Evolutionary conservation across 2,329 filamentous ascomycete species (phyloP).

Genomic region (Onygena corvina): DNA sequence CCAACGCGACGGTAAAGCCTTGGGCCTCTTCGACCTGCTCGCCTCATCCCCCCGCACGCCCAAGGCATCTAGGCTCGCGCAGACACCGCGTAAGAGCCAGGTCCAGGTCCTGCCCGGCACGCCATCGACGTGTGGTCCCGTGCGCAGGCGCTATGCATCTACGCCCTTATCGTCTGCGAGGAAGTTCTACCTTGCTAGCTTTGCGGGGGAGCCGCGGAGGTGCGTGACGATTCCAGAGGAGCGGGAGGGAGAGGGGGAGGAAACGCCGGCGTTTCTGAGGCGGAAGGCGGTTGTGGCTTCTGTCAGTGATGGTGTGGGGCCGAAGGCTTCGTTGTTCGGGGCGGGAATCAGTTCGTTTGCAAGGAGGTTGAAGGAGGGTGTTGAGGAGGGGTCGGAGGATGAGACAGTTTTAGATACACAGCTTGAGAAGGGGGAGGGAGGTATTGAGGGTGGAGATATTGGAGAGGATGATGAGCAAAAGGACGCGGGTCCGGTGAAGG

Average conservation of each 20-base stretch:
- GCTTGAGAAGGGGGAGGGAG: conserved; percentile 29
- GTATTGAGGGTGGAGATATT: background rate
- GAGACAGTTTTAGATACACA: conserved; percentile 24
- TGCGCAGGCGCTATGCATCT: conserved; percentile 15
- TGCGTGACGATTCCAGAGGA: conserved; percentile 31
- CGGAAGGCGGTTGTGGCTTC: conserved; percentile 26
- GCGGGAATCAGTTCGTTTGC: conserved; percentile 31
- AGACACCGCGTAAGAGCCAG: conserved; percentile 28
- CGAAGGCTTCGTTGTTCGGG: conserved; percentile 26
- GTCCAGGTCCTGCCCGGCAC: conserved; percentile 2
- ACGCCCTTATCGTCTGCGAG: conserved; percentile 36
- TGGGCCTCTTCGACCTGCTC: conserved; percentile 39
- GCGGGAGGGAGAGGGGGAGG: conserved; percentile 16
- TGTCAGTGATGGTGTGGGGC: too few species aligned
- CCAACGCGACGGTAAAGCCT: conserved; percentile 37
- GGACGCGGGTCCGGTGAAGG: conserved; percentile 7
- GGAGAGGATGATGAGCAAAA: conserved; percentile 10
- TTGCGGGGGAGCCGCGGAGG: conserved; percentile 37
- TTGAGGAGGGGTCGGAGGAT: conserved; percentile 34
- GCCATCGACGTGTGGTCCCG: background rate
- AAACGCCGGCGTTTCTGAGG: conserved; percentile 31
- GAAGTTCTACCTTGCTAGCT: conserved; percentile 34
- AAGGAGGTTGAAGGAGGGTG: conserved; percentile 29
- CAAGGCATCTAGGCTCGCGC: conserved; percentile 15
- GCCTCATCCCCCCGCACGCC: conserved; percentile 30